Base-by-base conservation (phyloP, 2,329 filamentous ascomycete species). In the Exophiala bonariae region DNA sequence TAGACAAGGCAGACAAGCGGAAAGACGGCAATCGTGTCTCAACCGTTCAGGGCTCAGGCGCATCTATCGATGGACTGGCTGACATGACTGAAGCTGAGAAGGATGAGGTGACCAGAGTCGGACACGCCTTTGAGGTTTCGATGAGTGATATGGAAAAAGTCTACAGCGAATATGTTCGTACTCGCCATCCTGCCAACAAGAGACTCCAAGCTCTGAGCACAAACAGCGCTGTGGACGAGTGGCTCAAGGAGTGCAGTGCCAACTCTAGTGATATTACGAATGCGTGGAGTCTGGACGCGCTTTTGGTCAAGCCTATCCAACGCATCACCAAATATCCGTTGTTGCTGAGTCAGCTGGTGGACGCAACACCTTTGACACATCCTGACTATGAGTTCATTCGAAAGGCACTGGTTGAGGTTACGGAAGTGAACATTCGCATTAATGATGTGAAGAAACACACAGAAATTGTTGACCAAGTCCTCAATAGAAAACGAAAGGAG, bases 281-380 rank as follows among this genome's bases (percentile, higher is more conserved):
- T 19, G 92, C 93, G 1, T 99, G 93, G 93, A 88, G 95, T 66
- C 70, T 99, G 51, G 91, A 96, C 66, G 95, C 93, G 0, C 76
- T 99, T n/a, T 79, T 99, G 16, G 92, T 99, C 63, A 99, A 99
- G 68, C 93, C 93, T 2, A 91, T 95, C 66, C 93, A 99, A 69
- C 83, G 93, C 38, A 85, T 97, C 53, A 85, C 92, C 26, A 96
- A 96, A 62, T 99, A 97, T 63, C 90, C 90, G 3, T 83, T 96
- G 36, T 75, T 99, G 32, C 81, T 99, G 35, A 82, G 83, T 26
- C 84, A 90, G 47, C 75, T 99, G 9, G 75, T 95, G 18, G 83
- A 90, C 54, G 80, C 85, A 47, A 97, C 92, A 0, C 85, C 88
- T 0, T 69, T 78, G 8, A 85, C 90, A 54, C 93, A 99, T 63